Evolutionary conservation across 2,329 filamentous ascomycete species (phyloP), one percentile per base, ranked within the genome.

Genomic region (Aureobasidium sp.): DNA sequence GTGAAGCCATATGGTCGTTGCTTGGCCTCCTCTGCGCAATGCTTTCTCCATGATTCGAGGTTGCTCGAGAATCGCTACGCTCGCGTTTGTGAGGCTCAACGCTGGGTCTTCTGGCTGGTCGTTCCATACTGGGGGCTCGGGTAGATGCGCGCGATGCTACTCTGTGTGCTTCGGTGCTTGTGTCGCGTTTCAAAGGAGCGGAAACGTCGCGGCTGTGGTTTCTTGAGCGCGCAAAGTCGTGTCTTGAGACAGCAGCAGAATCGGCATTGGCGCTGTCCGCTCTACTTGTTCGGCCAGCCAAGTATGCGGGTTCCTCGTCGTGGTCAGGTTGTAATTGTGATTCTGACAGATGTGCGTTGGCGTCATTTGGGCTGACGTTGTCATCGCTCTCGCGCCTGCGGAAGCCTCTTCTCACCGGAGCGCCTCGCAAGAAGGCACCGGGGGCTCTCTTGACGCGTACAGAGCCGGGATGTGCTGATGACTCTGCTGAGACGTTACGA

Each of bases 381-480:
- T 79, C 77, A 50, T 78, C 77, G 58, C 75, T 77, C 59, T 82
- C 82, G 62, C 85, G 78, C 66, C 86, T 81, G 64, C 88, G 82
- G 30, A 73, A 71, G 32, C 89, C 90, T 66, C 91, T 81, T 60
- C 90, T 83, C 25, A 90, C 89, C 30, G 90, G 90, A 37, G 70
- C 72, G 0, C 89, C 90, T 67, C 89, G 91, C 27, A 94, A 77
- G 66, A 93, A 92, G 63, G 85, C 88, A 1, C 90, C 90, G 16
- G 87, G 87, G 15, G 90, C 83, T 64, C 89, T 81, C 75, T 92
- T 93, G 63, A 92, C 79, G 5, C 90, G 83, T 79, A 91, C 84
- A 0, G 90, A 91, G 67, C 87, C 86, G 63, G 90, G 88, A 1
- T 85, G 76, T 15, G 83, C 86, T 37, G 77, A 75, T 37, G 88